Conservation (phyloP, 2,329 filamentous ascomycete species). For the Claviceps humidiphila region DNA sequence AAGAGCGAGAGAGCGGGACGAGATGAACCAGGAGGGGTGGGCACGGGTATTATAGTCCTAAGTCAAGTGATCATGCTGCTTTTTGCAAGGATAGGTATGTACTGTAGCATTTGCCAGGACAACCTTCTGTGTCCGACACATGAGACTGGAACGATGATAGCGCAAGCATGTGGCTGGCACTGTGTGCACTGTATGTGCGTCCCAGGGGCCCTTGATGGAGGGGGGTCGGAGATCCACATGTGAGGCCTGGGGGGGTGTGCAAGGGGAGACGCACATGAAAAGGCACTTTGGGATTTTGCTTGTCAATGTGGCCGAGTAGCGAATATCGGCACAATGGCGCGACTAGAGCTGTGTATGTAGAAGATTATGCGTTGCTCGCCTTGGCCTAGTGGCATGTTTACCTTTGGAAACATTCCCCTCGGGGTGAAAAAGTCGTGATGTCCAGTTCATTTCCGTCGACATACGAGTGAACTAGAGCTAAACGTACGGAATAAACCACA, state of each 20-base stretch:
- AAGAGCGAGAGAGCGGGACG: neutral
- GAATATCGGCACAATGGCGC: neutral
- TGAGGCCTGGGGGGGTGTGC: neutral
- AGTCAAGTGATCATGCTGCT: neutral
- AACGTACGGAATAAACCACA: neutral
- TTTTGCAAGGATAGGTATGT: neutral
- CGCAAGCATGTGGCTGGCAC: neutral
- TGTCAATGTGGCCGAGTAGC: neutral
- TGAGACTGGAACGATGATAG: neutral
- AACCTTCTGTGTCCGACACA: neutral
- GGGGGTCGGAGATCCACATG: neutral
- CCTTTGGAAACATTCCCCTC: neutral
- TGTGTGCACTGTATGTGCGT: neutral
- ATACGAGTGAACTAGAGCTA: too few relatives aligned
- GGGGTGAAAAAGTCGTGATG: neutral
- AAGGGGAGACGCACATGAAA: neutral
- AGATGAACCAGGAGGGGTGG: slow-evolving; percentile 1
- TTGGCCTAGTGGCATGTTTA: neutral
- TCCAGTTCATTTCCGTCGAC: neutral
- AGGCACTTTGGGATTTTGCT: neutral
- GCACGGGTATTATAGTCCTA: slow-evolving; percentile 6
- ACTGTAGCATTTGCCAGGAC: neutral
- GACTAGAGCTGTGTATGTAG: too few relatives aligned
- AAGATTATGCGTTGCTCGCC: neutral
- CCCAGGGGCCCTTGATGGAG: neutral